Evolutionary conservation across 2,329 filamentous ascomycete species (phyloP), one percentile per base, ranked within the genome.

Genomic region (Claviceps sorghi): DNA sequence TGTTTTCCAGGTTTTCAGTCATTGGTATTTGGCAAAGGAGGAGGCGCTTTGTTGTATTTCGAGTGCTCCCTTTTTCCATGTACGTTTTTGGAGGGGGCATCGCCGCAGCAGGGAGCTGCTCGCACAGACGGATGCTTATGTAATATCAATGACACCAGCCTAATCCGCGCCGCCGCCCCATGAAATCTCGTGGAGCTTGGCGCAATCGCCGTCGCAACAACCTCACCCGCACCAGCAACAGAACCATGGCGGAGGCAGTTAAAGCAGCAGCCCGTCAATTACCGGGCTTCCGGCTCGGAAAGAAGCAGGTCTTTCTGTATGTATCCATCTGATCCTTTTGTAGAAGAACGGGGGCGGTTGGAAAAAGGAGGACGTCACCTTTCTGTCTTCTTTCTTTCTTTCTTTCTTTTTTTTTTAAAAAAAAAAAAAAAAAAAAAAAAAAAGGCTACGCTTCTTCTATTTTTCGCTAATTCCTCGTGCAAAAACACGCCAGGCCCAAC

Each of bases 401-500:
- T 38, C 34, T 34, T 11, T 38, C 13, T 38, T 4, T 38, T 38
- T 38, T 17, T 4, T 38, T 17, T 34, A n/a, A n/a, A n/a, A n/a
- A n/a, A n/a, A n/a, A n/a, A n/a, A n/a, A n/a, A n/a, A n/a, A n/a
- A n/a, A n/a, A n/a, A n/a, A n/a, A n/a, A n/a, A n/a, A n/a, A n/a
- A n/a, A n/a, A n/a, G n/a, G 17, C 38, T 13, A 40, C 38, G 15
- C 17, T 15, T 15, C 38, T n/a, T 7, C 38, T n/a, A n/a, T n/a
- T 17, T n/a, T 40, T 40, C 9, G 38, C 38, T 40, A 40, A 40
- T 40, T 7, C 38, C 11, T 26, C 26, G 26, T 26, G 26, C 22
- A 38, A 13, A 26, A 26, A 26, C 26, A 26, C 6, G 5, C 21
- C 63, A 95, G 90, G 55, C 91, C 91, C 50, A 82, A 84, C 64